Percentiles rank a stretch among this genome's conserved stretches.
Evolutionary conservation across 1,139 yeast genomes (phyloP).

Genomic region (Saccharomyces hybrid): DNA sequence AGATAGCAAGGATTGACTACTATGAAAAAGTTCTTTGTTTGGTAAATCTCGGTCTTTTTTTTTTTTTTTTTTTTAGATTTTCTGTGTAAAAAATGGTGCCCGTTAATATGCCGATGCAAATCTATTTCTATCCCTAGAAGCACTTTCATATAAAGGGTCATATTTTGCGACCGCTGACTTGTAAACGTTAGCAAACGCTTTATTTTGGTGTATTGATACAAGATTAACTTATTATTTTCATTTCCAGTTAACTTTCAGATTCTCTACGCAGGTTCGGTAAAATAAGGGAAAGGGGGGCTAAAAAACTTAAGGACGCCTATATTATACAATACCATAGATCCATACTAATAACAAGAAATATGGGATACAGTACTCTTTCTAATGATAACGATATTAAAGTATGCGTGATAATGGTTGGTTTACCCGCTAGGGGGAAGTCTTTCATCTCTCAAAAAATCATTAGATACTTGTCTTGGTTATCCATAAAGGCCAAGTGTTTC

Average conservation of each 20-base stretch:
- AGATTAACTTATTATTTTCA: neutral
- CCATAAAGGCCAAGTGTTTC: constrained; percentile 79
- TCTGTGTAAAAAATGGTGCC: neutral
- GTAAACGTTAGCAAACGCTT: neutral
- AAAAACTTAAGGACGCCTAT: neutral
- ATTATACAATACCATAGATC: neutral
- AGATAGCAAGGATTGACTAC: neutral
- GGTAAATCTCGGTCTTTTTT: neutral
- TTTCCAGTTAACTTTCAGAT: neutral
- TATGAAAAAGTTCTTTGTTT: neutral
- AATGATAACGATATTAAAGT: constrained; percentile 64
- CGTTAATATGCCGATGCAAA: neutral
- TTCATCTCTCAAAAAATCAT: constrained; percentile 68
- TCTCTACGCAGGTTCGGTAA: neutral
- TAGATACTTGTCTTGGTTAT: constrained; percentile 84
- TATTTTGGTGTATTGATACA: neutral
- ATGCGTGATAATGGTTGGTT: constrained; percentile 69
- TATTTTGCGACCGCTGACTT: neutral
- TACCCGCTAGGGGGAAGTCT: constrained; percentile 64
- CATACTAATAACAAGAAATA: constrained; percentile 19
- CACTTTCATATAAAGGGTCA: neutral
- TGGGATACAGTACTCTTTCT: constrained; percentile 71
- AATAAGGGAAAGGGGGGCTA: neutral
- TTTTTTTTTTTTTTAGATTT: neutral
- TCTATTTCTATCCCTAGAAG: neutral